Base-by-base conservation (phyloP, 164 flowering plant genomes). In the Malania oleifera region DNA sequence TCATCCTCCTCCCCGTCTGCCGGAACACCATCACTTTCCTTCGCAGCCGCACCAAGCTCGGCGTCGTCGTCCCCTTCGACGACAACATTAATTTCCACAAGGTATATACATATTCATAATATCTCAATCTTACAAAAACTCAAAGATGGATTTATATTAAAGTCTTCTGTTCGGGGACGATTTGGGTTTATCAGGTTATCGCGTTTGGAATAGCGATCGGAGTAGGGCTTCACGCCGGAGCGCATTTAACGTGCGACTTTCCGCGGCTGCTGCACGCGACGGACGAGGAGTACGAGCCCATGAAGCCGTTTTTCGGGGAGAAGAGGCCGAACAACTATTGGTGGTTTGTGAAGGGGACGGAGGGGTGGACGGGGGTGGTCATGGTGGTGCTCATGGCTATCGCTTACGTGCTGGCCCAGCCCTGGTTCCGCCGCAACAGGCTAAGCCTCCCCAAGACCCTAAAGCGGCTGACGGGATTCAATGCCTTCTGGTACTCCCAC, bases 401-500 rank as follows among this genome's bases (percentile, higher is more conserved):
- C 19, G 80, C 91, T 6, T 87, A 63, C 62, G 64, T 63, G 9
- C 52, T 87, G n/a, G 95, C 95, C 2, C 69, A 74, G 26, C 89
- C 89, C 5, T 80, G 87, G 91, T 83, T 87, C 47, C 72, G 95
- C 9, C 67, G 87, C 19, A 77, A 74, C 52, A 62, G 64, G 48
- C 51, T 78, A 5, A 79, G 70, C 17, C 73, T 87, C 15, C 95
- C 95, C 2, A 77, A 62, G 24, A 27, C 65, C 17, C 58, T 87
- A 10, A 79, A 80, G 49, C 77, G 62, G 60, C 75, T 87, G 25
- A 82, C 91, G 0, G 91, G 95, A 0, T 87, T 87, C 77, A 87
- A 87, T 46, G 91, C 91, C 62, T 87, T 87, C 49, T 87, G 95
- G 95, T 87, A 86, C 65, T 86, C 93, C 1, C 93, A 87, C 67